Evolutionary conservation across 805 yeast species (phyloP), one percentile per base, ranked within the genome.

Genomic region (Metschnikowia similis): DNA sequence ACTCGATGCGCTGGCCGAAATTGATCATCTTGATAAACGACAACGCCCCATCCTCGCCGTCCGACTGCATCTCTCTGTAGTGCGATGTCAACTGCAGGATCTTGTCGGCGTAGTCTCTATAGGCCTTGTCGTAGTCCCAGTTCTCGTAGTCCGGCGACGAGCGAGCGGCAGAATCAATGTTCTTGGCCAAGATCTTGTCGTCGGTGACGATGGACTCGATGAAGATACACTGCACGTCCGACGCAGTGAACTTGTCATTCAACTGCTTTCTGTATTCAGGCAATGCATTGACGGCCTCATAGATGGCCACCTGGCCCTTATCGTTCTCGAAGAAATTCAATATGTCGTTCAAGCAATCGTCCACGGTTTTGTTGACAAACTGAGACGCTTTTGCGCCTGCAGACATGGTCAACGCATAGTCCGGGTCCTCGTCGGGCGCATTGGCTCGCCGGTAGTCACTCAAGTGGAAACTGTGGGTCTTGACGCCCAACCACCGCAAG

Each of bases 401-500:
- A 50, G 47, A 69, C 66, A 81, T 75, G 63, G 85, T 85, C 63
- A 86, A 84, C 55, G 87, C 92, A 41, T 76, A 77, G n/a, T 89
- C 83, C 17, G 83, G 56, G 48, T 67, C 79, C 49, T 75, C 75
- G 47, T 74, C 76, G 13, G 79, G 52, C 14, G 54, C 57, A 16
- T 66, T 64, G 17, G 74, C 73, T 54, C 97, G 79, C 60, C 97
- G 79, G 63, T 91, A 92, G 65, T 94, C 95, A 26, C 97, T 94
- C 53, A 91, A 79, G 67, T 92, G 98, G 51, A 57, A 57, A 39
- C 60, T 56, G 59, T 89, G 91, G 1, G 97, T 85, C 61, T 87
- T 85, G 17, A 94, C 98, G 5, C 99, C 99, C 41, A 94, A 74
- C 99, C 99, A 94, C 60, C 97, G 79, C 57, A 95, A 74, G 66